Evolutionary conservation across 495 filamentous ascomycete species (phyloP).

Genomic region (Xylaria bambusicola): DNA sequence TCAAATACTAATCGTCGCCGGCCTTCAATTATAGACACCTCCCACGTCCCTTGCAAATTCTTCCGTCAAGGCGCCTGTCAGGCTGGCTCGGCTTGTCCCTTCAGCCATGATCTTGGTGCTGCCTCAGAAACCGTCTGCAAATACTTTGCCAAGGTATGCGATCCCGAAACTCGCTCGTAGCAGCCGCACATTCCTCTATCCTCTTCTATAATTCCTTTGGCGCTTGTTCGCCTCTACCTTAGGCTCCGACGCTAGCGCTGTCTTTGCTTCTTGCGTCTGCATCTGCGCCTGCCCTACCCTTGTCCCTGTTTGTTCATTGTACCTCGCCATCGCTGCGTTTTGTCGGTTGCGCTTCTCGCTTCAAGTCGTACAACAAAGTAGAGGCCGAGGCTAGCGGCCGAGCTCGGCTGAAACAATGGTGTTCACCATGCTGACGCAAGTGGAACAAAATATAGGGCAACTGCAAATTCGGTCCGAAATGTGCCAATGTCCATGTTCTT

Average conservation of each 20-base stretch:
- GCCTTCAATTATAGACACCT: slow-evolving; percentile 67
- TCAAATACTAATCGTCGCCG: slow-evolving; percentile 8
- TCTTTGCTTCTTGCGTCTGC: no score
- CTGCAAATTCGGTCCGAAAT: slow-evolving; percentile 98
- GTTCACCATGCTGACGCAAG: slow-evolving; percentile 35
- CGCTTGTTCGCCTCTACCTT: background rate
- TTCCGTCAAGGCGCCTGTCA: slow-evolving; percentile 94
- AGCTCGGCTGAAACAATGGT: slow-evolving; percentile 1
- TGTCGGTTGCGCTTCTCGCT: background rate
- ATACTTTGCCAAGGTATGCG: slow-evolving; percentile 91
- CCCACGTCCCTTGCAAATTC: slow-evolving; percentile 99
- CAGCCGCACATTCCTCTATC: no score
- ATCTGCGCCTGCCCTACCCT: background rate
- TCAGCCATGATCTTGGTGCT: slow-evolving; percentile 84
- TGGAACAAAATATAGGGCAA: slow-evolving; percentile 68
- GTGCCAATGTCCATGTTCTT: slow-evolving; percentile 91
- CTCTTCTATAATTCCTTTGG: no score
- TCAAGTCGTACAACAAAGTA: background rate
- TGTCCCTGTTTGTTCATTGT: background rate
- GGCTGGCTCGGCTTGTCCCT: slow-evolving; percentile 93
- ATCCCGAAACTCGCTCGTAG: no score
- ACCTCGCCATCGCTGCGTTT: background rate
- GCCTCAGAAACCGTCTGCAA: slow-evolving; percentile 88
- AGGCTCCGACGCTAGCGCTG: no score
- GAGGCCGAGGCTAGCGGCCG: background rate